Conservation (phyloP, 441 rosid genomes). For the Populus hybrid region DNA sequence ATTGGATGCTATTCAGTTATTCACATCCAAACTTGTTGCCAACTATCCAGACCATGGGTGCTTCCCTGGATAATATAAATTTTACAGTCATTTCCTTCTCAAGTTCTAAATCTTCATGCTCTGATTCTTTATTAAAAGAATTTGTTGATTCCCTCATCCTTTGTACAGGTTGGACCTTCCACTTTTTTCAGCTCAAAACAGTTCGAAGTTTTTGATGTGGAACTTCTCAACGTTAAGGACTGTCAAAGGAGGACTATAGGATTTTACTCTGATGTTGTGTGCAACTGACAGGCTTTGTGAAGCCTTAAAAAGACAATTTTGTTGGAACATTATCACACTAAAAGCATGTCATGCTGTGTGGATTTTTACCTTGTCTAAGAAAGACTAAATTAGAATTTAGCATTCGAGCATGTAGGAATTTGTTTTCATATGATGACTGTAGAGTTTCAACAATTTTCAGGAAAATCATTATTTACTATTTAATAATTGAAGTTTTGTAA, state of each 20-base stretch:
- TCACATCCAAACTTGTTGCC: not conserved
- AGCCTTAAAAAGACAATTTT: not conserved
- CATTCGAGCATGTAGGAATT: not conserved
- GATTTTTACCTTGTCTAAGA: not conserved
- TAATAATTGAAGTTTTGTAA: not conserved
- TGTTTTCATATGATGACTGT: not conserved
- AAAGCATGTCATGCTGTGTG: not conserved
- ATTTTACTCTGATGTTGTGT: conserved; percentile 88
- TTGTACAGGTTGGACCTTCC: conserved; percentile 80
- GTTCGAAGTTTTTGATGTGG: conserved; percentile 90
- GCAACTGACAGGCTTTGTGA: conserved; percentile 32
- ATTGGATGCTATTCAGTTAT: not conserved
- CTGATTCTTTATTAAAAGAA: not conserved
- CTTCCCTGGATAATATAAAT: not conserved
- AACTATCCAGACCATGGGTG: not conserved
- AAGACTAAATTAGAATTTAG: not conserved
- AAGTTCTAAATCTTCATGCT: not conserved
- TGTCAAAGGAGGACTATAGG: conserved; percentile 84
- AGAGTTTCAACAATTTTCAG: not conserved
- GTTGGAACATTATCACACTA: not conserved
- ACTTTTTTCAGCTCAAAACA: conserved; percentile 97
- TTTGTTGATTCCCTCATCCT: not conserved
- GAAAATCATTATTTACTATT: not conserved
- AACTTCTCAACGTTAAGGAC: conserved; percentile 63
- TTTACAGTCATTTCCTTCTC: not conserved